Evolutionary conservation across 225 moss, liverwort and hornwort species (phyloP).

Genomic region (Antitrichia curtipendula): DNA sequence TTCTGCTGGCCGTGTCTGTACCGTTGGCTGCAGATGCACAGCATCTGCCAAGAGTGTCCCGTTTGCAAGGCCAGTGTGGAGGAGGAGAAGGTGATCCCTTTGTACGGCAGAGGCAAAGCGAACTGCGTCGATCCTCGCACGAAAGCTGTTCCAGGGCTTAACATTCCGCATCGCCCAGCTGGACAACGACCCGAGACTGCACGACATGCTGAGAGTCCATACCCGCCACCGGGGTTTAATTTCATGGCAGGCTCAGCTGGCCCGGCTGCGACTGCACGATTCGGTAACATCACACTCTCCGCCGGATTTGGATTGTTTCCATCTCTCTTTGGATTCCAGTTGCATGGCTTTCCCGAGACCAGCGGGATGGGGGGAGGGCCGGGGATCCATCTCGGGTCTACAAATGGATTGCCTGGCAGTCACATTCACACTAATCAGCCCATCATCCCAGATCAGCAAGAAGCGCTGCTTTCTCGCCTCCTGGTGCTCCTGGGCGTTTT

Average conservation of each 20-base stretch:
- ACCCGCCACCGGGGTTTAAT: constrained; percentile 76
- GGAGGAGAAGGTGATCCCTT: constrained; percentile 94
- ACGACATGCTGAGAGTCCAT: constrained; percentile 67
- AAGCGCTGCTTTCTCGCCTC: constrained; percentile 82
- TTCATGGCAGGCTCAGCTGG: constrained; percentile 83
- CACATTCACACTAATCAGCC: constrained; percentile 76
- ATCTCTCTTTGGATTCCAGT: constrained; percentile 90
- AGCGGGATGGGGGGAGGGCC: constrained; percentile 57
- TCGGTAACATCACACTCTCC: constrained; percentile 93
- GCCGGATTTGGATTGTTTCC: constrained; percentile 98
- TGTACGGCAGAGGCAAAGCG: constrained; percentile 88
- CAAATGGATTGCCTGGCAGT: constrained; percentile 53
- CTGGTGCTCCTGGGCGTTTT: constrained; percentile 82
- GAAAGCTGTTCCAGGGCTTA: constrained; percentile 78
- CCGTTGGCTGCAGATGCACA: constrained; percentile 97
- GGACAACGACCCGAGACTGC: constrained; percentile 97
- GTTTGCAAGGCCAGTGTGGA: constrained; percentile 97
- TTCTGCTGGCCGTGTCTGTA: constrained; percentile 98
- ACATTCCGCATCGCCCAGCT: constrained; percentile 85
- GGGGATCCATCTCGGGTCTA: constrained; percentile 68
- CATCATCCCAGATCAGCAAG: constrained; percentile 81
- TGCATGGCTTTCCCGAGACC: constrained; percentile 83
- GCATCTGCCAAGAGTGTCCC: constrained; percentile 90
- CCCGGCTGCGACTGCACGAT: constrained; percentile 75
- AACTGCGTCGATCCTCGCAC: constrained; percentile 91